These are phyloP conservation scores for Pythium aphanidermatum DNA, from an alignment of 352 stramenopile species.

Conservation along the genomic window DNA sequence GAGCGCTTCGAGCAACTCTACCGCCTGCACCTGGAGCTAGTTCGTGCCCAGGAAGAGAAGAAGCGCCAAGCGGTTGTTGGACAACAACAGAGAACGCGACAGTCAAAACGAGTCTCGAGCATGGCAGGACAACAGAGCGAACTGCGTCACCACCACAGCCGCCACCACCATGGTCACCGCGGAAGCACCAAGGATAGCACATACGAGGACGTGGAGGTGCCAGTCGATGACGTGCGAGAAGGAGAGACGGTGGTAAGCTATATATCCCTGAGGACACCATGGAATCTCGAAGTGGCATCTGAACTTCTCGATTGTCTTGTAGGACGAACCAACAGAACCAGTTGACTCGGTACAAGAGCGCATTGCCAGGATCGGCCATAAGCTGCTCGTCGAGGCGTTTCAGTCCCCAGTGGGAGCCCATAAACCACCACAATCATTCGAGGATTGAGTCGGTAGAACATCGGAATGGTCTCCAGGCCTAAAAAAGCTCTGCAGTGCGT, in stretches of 20 bases:
- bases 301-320: no score
- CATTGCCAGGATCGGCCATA: slow-evolving; percentile 68
- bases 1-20: slow-evolving; percentile 54
- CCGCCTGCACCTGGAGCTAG: slow-evolving; percentile 32
- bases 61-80: no score
- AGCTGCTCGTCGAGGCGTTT: slow-evolving; percentile 64
- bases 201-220: background rate
- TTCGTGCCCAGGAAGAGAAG: slow-evolving; percentile 21
- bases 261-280: no score
- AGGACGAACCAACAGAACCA: no score
- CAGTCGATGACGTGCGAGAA: background rate
- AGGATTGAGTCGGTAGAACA: no score
- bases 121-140: slow-evolving; percentile 1
- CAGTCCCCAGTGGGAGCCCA: background rate
- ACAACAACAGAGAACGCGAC: no score
- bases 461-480: no score
- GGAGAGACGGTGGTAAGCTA: background rate
- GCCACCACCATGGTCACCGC: background rate
- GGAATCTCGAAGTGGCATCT: no score
- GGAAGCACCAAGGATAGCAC: background rate
- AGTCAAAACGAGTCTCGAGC: no score
- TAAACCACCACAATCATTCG: no score
- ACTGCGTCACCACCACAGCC: slow-evolving; percentile 11
- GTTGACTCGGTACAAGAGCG: slow-evolving; percentile 36
- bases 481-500: no score